A percentile compares a stretch with the other conserved stretches of the same genome.
Conservation (phyloP, 169 alveolate genomes). For the Theileria equi region DNA sequence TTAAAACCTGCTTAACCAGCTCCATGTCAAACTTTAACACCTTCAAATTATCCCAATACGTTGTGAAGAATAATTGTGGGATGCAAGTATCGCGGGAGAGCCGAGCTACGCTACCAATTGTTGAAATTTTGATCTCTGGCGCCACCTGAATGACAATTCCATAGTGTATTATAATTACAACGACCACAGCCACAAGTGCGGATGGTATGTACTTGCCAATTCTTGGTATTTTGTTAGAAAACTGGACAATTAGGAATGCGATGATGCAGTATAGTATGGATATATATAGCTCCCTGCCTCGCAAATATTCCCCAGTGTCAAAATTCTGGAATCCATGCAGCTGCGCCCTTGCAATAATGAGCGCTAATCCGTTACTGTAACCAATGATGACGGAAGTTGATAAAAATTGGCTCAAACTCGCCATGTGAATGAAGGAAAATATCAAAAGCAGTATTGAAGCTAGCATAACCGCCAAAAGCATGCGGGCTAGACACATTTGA, state of each 20-base stretch:
- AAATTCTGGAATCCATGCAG: slow-evolving; percentile 73
- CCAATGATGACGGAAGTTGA: slow-evolving; percentile 81
- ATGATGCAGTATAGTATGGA: slow-evolving; percentile 51
- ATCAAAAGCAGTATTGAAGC: slow-evolving; percentile 67
- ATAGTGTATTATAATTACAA: slow-evolving; percentile 63
- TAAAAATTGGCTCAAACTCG: slow-evolving; percentile 72
- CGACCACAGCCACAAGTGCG: slow-evolving; percentile 66
- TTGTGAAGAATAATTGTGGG: slow-evolving; percentile 54
- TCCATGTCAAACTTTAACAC: slow-evolving; percentile 56
- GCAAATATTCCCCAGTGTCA: slow-evolving; percentile 59
- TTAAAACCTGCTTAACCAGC: slow-evolving; percentile 51
- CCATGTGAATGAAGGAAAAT: slow-evolving; percentile 72
- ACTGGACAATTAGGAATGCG: slow-evolving; percentile 49
- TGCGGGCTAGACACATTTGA: slow-evolving; percentile 34
- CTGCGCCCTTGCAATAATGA: slow-evolving; percentile 76
- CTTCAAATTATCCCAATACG: slow-evolving; percentile 41
- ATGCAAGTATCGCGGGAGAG: slow-evolving; percentile 67
- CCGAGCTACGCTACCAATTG: slow-evolving; percentile 71
- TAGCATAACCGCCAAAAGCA: slow-evolving; percentile 50
- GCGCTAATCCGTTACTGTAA: slow-evolving; percentile 76
- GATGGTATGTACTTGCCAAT: slow-evolving; percentile 69
- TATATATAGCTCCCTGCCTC: slow-evolving; percentile 52
- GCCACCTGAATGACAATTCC: slow-evolving; percentile 40
- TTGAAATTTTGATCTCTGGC: slow-evolving; percentile 64
- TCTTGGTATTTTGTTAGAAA: slow-evolving; percentile 41